phyloP scores from a whole-genome alignment of 371 early-diverging fungal species.

The Vairimorpha necatrix region DNA sequence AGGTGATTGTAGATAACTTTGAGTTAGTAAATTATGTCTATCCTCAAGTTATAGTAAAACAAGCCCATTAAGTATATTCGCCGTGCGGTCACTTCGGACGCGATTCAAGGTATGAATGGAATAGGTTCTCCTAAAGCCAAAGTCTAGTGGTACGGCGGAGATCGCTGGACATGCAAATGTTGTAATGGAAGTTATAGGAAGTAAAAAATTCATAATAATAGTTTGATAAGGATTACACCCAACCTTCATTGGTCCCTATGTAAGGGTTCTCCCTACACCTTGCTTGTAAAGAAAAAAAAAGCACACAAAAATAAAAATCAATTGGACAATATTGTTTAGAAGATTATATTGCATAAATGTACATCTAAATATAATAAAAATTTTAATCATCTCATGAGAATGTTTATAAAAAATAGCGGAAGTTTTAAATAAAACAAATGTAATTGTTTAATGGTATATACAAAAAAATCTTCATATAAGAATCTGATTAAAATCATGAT shows the following conservation, averaged over 20 bases:
- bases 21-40: not conserved
- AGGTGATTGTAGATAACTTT: not conserved
- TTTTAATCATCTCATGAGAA: no score
- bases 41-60: not conserved
- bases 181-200: not conserved
- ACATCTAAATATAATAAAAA: no score
- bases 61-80: not conserved
- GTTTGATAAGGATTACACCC: not conserved
- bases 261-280: not conserved
- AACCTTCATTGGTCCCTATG: not conserved
- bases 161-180: not conserved
- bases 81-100: not conserved
- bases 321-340: no score
- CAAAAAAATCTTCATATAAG: no score
- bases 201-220: not conserved
- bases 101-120: not conserved
- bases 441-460: no score
- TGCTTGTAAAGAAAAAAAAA: not conserved
- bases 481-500: no score
- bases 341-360: no score
- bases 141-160: not conserved
- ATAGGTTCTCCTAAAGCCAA: not conserved
- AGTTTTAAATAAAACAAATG: no score
- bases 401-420: no score
- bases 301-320: no score